These are phyloP conservation scores for Mortierella sp. DNA, from an alignment of 371 early-diverging fungal species.

Conservation along the genomic window DNA sequence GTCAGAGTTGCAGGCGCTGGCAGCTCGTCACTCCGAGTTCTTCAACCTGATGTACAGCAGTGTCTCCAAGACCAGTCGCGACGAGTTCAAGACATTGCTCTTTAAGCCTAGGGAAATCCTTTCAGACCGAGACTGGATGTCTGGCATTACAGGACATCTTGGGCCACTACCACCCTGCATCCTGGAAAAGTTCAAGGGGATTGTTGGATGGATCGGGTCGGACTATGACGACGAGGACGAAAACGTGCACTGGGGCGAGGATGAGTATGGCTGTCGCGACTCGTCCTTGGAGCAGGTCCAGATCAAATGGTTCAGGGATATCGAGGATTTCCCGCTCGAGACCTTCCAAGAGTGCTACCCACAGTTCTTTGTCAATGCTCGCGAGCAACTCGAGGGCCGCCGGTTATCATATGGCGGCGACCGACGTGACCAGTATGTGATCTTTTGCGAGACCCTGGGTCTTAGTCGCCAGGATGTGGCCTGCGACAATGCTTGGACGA, in stretches of 20 bases:
- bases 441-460: conserved; percentile 40
- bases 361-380: conserved; percentile 65
- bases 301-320: conserved; percentile 56
- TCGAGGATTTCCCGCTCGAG: conserved; percentile 52
- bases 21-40: conserved; percentile 40
- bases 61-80: conserved; percentile 10
- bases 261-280: conserved; percentile 39
- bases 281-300: conserved; percentile 58
- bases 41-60: conserved; percentile 34
- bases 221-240: conserved; percentile 18
- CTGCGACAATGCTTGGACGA: conserved; percentile 61
- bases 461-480: conserved; percentile 27
- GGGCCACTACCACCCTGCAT: conserved; percentile 15
- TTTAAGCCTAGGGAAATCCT: conserved; percentile 20
- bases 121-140: conserved; percentile 43
- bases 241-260: conserved; percentile 27
- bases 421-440: conserved; percentile 29
- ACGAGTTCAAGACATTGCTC: conserved; percentile 22
- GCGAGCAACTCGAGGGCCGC: conserved; percentile 34
- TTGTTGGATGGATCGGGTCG: conserved; percentile 48
- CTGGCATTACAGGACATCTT: conserved; percentile 12
- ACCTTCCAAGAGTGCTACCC: conserved; percentile 59
- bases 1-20: conserved; percentile 46
- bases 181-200: conserved; percentile 43
- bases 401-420: conserved; percentile 40